Evolutionary conservation across 78 protist species (phyloP).

Genomic region (Bodo saltans): DNA sequence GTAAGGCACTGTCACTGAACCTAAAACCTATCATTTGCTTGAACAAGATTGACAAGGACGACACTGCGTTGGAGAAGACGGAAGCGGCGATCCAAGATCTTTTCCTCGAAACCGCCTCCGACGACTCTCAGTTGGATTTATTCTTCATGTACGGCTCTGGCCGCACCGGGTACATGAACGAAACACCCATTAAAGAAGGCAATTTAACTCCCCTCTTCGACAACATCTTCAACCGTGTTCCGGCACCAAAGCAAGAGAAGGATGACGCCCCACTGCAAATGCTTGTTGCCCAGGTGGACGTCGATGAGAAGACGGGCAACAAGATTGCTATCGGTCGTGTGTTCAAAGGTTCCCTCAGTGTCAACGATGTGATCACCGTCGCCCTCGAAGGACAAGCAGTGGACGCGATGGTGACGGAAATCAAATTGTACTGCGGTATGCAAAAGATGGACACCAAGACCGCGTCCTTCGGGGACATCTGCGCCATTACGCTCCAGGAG

Average conservation of each 20-base stretch:
- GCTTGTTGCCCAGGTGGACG: conserved; percentile 65
- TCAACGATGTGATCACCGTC: background rate
- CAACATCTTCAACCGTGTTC: conserved; percentile 50
- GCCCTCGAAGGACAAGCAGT: background rate
- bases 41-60: conserved; percentile 79
- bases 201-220: conserved; percentile 68
- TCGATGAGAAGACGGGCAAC: conserved; percentile 30
- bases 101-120: conserved; percentile 66
- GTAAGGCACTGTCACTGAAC: conserved; percentile 64
- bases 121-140: conserved; percentile 75
- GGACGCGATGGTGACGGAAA: conserved; percentile 46
- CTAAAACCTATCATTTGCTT: conserved; percentile 76
- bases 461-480: conserved; percentile 83
- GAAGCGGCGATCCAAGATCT: conserved; percentile 73
- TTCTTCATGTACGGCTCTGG: conserved; percentile 80
- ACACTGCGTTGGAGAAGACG: conserved; percentile 27
- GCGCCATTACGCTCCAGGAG: conserved; percentile 64
- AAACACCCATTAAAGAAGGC: conserved; percentile 23
- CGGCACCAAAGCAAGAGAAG: conserved; percentile 27
- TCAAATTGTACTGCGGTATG: conserved; percentile 55
- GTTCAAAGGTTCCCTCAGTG: background rate
- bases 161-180: conserved; percentile 62
- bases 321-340: background rate
- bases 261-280: conserved; percentile 44
- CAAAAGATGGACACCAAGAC: conserved; percentile 34